These are phyloP conservation scores for Vanrija sp. DNA, from an alignment of 1,284 basidiomycete genomes.

Conservation along the genomic window DNA sequence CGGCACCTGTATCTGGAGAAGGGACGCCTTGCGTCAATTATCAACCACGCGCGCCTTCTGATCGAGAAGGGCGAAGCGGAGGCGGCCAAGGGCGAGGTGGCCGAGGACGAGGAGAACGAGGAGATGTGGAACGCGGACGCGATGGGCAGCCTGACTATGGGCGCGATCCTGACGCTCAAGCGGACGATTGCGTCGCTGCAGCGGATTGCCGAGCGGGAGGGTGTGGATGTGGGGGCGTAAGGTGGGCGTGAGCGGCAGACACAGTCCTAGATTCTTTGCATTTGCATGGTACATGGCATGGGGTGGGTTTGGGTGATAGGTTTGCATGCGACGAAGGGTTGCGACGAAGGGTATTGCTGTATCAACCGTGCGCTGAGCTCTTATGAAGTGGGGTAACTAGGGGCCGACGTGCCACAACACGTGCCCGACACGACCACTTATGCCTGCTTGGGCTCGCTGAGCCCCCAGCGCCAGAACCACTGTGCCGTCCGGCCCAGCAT, in stretches of 20 bases:
- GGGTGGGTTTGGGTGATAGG: too few relatives aligned
- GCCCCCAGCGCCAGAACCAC: slow-evolving; percentile 46
- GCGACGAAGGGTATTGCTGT: too few relatives aligned
- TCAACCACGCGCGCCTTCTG: slow-evolving; percentile 61
- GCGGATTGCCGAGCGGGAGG: slow-evolving; percentile 14
- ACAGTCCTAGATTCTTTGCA: too few relatives aligned
- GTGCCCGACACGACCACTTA: too few relatives aligned
- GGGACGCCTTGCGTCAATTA: slow-evolving; percentile 64
- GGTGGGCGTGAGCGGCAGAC: too few relatives aligned
- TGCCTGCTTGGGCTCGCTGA: slow-evolving; percentile 16
- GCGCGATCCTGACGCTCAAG: slow-evolving; percentile 70
- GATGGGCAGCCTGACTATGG: slow-evolving; percentile 69
- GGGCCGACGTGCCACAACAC: too few relatives aligned
- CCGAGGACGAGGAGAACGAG: slow-evolving; percentile 49
- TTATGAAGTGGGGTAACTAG: too few relatives aligned
- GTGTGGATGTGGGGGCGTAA: not conserved
- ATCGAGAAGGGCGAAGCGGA: slow-evolving; percentile 55
- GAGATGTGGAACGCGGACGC: slow-evolving; percentile 54
- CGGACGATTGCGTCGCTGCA: slow-evolving; percentile 31
- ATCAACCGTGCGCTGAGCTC: too few relatives aligned
- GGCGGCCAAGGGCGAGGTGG: slow-evolving; percentile 9
- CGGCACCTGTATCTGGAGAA: slow-evolving; percentile 67
- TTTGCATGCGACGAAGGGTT: too few relatives aligned
- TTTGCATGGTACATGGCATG: too few relatives aligned
- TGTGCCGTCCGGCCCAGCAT: slow-evolving; percentile 44